A percentile compares a stretch with the other conserved stretches of the same genome.
These are phyloP conservation scores for Phytopythium sindhum DNA, from an alignment of 352 stramenopile genomes.

Conservation along the genomic window DNA sequence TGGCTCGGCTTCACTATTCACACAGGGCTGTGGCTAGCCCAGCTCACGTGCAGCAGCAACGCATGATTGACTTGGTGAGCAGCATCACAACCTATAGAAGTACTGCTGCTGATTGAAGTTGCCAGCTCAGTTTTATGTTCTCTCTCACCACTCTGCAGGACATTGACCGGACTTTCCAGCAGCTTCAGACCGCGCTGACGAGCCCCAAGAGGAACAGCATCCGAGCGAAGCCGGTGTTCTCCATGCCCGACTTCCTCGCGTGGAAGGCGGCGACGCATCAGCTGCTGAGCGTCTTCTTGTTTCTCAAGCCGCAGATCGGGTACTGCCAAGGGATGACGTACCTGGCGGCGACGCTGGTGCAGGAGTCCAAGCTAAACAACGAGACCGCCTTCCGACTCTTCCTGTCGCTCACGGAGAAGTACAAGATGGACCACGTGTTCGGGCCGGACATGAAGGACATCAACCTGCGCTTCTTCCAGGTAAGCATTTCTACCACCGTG, in stretches of 20 bases:
- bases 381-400: slow-evolving; percentile 47
- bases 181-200: slow-evolving; percentile 23
- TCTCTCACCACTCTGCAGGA: slow-evolving; percentile 16
- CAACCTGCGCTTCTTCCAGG: slow-evolving; percentile 47
- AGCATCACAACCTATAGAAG: neutral
- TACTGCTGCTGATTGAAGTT: neutral
- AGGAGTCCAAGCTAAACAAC: slow-evolving; percentile 47
- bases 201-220: slow-evolving; percentile 20
- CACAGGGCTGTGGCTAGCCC: slow-evolving; percentile 9
- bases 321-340: slow-evolving; percentile 60
- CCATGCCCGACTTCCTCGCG: slow-evolving; percentile 23
- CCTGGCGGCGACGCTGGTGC: slow-evolving; percentile 31
- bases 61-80: slow-evolving; percentile 33
- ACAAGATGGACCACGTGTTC: slow-evolving; percentile 45
- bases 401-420: slow-evolving; percentile 46
- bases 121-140: neutral
- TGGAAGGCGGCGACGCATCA: slow-evolving; percentile 41
- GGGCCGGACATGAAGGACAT: slow-evolving; percentile 48
- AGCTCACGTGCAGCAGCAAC: slow-evolving; percentile 26
- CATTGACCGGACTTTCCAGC: slow-evolving; percentile 43
- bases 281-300: slow-evolving; percentile 36
- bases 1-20: slow-evolving; percentile 12
- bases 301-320: slow-evolving; percentile 49
- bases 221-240: slow-evolving; percentile 22
- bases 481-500: neutral